These are phyloP conservation scores for Saposhnikovia divaricata DNA, from an alignment of 129 eudicot genomes.

Conservation along the genomic window DNA sequence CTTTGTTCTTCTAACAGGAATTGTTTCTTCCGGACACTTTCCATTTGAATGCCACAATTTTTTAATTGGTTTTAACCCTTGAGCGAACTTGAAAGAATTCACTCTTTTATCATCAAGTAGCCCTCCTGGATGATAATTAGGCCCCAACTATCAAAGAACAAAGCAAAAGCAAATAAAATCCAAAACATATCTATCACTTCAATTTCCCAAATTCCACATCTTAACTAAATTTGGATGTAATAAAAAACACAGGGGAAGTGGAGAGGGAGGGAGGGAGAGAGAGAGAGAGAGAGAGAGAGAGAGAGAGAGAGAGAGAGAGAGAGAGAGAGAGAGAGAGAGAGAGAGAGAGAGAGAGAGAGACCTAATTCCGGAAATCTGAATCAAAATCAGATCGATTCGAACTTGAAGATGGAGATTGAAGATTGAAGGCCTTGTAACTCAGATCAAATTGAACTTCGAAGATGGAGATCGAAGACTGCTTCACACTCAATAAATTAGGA, in stretches of 20 bases:
- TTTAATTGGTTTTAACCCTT: constrained; percentile 23
- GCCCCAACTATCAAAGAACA: constrained; percentile 40
- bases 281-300: background rate
- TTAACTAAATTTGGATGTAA: background rate
- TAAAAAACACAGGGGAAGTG: background rate
- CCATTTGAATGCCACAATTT: constrained; percentile 74
- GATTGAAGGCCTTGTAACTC: no score
- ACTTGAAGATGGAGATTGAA: no score
- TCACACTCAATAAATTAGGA: no score
- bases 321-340: constrained; percentile 14
- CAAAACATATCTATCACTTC: background rate
- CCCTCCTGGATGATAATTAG: constrained; percentile 72
- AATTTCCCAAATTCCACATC: background rate
- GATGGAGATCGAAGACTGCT: no score
- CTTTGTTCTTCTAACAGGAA: constrained; percentile 70
- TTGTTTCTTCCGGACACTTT: constrained; percentile 52
- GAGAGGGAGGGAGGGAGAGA: background rate
- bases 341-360: no score
- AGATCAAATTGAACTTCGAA: no score
- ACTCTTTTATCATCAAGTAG: constrained; percentile 34
- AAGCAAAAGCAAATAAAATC: background rate
- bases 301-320: background rate
- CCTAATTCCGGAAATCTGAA: no score
- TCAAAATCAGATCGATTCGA: no score
- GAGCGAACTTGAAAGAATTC: constrained; percentile 15